phyloP scores from a whole-genome alignment of 257 asterid genomes.

The Gynochthodes officinalis region DNA sequence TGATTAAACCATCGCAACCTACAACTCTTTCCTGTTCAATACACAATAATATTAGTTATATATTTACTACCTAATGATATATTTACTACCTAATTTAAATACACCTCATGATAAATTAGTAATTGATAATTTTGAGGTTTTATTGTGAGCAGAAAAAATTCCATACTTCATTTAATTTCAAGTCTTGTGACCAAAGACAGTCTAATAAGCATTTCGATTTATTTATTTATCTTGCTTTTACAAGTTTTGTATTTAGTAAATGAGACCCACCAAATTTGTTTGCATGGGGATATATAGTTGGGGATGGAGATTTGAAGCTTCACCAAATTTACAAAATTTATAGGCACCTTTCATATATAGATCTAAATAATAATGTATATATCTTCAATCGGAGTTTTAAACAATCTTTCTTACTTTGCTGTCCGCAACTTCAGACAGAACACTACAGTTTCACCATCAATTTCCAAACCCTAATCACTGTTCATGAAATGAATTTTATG shows the following conservation, averaged over 20 bases:
- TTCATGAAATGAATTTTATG: not conserved
- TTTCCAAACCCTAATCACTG: slow-evolving; percentile 2
- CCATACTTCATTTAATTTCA: no score
- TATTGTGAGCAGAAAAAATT: no score
- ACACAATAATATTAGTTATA: not conserved
- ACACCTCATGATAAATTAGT: no score
- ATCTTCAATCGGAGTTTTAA: no score
- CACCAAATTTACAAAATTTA: not conserved
- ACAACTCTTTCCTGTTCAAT: slow-evolving; percentile 73
- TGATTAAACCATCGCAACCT: slow-evolving; percentile 96
- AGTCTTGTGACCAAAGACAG: not conserved
- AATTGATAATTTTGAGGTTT: no score
- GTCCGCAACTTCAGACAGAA: no score
- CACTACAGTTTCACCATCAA: not conserved
- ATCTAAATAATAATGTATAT: no score
- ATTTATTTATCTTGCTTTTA: not conserved
- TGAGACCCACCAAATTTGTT: not conserved
- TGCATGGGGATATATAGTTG: slow-evolving; percentile 4
- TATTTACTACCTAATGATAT: no score
- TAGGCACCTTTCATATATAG: no score
- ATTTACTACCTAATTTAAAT: no score
- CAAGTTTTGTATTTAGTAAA: not conserved
- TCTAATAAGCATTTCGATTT: not conserved
- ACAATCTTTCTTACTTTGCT: no score
- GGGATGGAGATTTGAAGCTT: slow-evolving; percentile 1